Evolutionary conservation across 2,329 filamentous ascomycete genomes (phyloP).

Genomic region (Diplodia scrobiculata): DNA sequence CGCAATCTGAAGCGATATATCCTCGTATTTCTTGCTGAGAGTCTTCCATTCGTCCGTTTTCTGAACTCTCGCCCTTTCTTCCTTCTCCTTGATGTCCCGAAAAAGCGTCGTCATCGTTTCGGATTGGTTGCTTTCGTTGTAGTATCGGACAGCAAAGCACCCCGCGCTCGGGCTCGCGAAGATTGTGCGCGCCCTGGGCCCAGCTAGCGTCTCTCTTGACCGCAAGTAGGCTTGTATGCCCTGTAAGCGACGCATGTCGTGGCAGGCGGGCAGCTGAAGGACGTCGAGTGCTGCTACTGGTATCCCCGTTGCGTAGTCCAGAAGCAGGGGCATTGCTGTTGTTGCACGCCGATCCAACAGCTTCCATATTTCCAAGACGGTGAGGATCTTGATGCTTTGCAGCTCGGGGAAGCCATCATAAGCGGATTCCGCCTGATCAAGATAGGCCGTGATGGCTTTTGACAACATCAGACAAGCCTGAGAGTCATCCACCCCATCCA

Average conservation of each 20-base stretch:
- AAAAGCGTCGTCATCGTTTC: constrained; percentile 39
- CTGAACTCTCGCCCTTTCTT: constrained; percentile 34
- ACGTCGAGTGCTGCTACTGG: constrained; percentile 55
- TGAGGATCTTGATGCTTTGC: constrained; percentile 57
- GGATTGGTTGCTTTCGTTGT: constrained; percentile 38
- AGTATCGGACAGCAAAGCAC: constrained; percentile 55
- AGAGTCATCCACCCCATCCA: background rate
- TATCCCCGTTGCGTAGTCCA: constrained; percentile 57
- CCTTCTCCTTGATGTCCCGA: constrained; percentile 42
- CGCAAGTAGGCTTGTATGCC: constrained; percentile 55
- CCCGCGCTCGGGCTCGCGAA: constrained; percentile 49
- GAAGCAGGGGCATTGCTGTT: constrained; percentile 51
- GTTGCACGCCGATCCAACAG: constrained; percentile 56
- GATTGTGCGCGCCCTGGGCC: constrained; percentile 45
- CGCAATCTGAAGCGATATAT: constrained; percentile 43
- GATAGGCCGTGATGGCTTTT: constrained; percentile 43
- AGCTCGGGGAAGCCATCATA: constrained; percentile 54
- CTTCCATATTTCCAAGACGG: constrained; percentile 61
- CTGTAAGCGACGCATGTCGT: constrained; percentile 56
- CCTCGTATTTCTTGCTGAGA: constrained; percentile 43
- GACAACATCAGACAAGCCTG: constrained; percentile 40
- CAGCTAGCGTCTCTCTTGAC: constrained; percentile 38
- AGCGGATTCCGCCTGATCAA: constrained; percentile 39
- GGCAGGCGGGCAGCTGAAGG: constrained; percentile 53
- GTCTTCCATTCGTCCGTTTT: constrained; percentile 49